Conservation (phyloP, 31 red algal species). For the Asparagopsis taxiformis region DNA sequence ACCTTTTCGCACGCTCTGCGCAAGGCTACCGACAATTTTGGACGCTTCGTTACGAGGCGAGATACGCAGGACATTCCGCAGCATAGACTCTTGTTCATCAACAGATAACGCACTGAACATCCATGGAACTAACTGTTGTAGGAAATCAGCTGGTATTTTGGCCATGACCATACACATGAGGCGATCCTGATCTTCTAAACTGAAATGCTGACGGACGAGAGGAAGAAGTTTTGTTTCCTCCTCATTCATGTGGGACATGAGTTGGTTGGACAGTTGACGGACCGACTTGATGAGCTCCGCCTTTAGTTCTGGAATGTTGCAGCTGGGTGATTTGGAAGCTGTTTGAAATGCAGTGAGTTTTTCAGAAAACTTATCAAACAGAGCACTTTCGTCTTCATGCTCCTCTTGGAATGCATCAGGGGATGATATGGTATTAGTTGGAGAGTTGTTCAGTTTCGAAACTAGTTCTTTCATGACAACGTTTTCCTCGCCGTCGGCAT, state of each 20-base stretch:
- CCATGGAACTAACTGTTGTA: slow-evolving; percentile 93
- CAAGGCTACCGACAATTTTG: slow-evolving; percentile 42
- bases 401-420: slow-evolving; percentile 49
- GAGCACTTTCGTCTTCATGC: slow-evolving; percentile 39
- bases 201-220: slow-evolving; percentile 83
- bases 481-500: slow-evolving; percentile 75
- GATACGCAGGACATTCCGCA: slow-evolving; percentile 70
- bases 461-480: slow-evolving; percentile 60
- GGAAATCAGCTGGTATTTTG: slow-evolving; percentile 71
- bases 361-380: slow-evolving; percentile 45
- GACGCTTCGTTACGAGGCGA: slow-evolving; percentile 48
- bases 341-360: slow-evolving; percentile 18
- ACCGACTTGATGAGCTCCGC: slow-evolving; percentile 39
- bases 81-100: slow-evolving; percentile 81
- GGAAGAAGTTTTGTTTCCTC: slow-evolving; percentile 92
- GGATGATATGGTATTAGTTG: slow-evolving; percentile 5
- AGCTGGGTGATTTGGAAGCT: background rate
- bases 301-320: slow-evolving; percentile 10
- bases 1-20: slow-evolving; percentile 52
- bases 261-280: slow-evolving; percentile 31
- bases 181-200: slow-evolving; percentile 80
- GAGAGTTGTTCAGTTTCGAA: slow-evolving; percentile 20
- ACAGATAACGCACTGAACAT: slow-evolving; percentile 78
- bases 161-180: slow-evolving; percentile 84
- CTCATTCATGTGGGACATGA: slow-evolving; percentile 78